A percentile compares a stretch with the other conserved stretches of the same genome.
Conservation (phyloP, 2,329 filamentous ascomycete species). For the Botryotinia narcissicola region DNA sequence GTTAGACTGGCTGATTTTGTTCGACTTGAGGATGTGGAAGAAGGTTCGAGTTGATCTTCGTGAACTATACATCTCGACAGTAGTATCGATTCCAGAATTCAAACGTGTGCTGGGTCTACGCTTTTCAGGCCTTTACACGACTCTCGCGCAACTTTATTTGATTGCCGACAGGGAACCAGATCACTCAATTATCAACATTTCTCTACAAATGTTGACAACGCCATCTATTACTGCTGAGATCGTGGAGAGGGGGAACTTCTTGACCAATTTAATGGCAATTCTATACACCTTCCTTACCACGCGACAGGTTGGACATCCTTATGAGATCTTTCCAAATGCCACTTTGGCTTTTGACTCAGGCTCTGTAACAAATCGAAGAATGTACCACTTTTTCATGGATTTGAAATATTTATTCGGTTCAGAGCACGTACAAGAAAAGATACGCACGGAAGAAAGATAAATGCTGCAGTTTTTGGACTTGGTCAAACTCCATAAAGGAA, state of each 20-base stretch:
- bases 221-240: slow-evolving; percentile 96
- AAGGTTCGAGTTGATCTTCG: slow-evolving; percentile 86
- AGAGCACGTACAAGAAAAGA: slow-evolving; percentile 79
- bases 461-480: slow-evolving; percentile 92
- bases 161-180: slow-evolving; percentile 96
- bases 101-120: slow-evolving; percentile 88
- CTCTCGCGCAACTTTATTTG: slow-evolving; percentile 87
- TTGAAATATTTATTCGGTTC: slow-evolving; percentile 88
- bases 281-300: slow-evolving; percentile 96
- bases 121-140: slow-evolving; percentile 94
- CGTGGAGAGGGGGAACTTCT: slow-evolving; percentile 90
- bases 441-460: slow-evolving; percentile 82
- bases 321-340: slow-evolving; percentile 80
- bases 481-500: slow-evolving; percentile 93
- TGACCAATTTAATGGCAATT: slow-evolving; percentile 93
- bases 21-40: slow-evolving; percentile 96
- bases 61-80: slow-evolving; percentile 92
- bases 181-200: slow-evolving; percentile 97
- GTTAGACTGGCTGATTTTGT: slow-evolving; percentile 90
- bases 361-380: slow-evolving; percentile 88
- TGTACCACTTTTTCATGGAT: slow-evolving; percentile 98
- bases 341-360: slow-evolving; percentile 91
- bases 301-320: slow-evolving; percentile 89
- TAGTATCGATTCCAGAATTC: slow-evolving; percentile 93
- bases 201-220: slow-evolving; percentile 92